Base-by-base conservation (phyloP, 129 eudicot species). In the Sambucus nigra region DNA sequence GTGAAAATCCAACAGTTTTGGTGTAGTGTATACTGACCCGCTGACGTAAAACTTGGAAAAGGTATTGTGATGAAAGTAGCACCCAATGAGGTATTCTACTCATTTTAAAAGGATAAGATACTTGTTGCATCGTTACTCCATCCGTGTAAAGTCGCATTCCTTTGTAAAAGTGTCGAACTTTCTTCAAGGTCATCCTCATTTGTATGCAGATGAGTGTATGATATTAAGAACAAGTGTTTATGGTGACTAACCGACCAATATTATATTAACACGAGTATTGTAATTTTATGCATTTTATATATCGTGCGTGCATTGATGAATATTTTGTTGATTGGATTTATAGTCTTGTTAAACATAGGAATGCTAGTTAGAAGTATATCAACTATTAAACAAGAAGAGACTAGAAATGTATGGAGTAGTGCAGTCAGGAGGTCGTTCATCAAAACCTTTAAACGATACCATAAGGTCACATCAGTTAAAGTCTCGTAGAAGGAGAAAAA, bases 31-130 rank as follows among this genome's bases (percentile, higher is more conserved):
- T n/a, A n/a, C n/a, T n/a, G n/a, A n/a, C n/a, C n/a, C n/a, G n/a
- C n/a, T n/a, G n/a, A n/a, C n/a, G 84, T 69, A 67, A n/a, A n/a
- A n/a, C n/a, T n/a, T n/a, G n/a, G n/a, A n/a, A n/a, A n/a, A n/a
- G n/a, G n/a, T n/a, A n/a, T 67, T 60, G 26, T 52, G 56, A 63
- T 72, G 29, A 64, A 66, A 65, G 77, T 72, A 72, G 77, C 93
- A 44, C 95, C 95, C 35, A 86, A 86, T 87, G 95, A 86, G 55
- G 74, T 86, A 46, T 86, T 86, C 47, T 81, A 82, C 63, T 86
- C 95, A 22, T 86, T 86, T 63, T 87, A 82, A 52, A 60, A 75
- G 73, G 93, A 86, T 77, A 77, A 86, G 72, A 69, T 63, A 63
- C 84, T 82, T 69, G 95, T 60, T 62, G 84, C n/a, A n/a, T n/a